phyloP scores from a whole-genome alignment of 2,329 filamentous ascomycete genomes.

The Gaeumannomyces tritici region DNA sequence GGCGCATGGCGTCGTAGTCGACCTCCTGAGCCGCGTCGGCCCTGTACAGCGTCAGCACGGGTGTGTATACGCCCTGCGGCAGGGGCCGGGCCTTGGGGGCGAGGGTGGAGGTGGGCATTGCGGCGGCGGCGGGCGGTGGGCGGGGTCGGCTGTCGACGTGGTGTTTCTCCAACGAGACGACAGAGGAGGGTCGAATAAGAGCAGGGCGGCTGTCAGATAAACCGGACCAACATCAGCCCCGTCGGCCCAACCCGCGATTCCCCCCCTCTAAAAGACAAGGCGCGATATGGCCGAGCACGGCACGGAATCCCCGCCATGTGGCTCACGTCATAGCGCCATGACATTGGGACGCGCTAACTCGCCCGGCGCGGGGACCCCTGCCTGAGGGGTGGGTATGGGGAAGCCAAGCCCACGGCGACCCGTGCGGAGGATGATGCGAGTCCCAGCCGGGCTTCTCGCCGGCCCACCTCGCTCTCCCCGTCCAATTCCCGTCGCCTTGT shows the following conservation, averaged over 20 bases:
- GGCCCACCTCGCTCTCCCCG: neutral
- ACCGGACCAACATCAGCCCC: neutral
- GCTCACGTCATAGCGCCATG: neutral
- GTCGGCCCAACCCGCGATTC: neutral
- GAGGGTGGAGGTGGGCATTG: neutral
- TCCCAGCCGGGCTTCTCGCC: neutral
- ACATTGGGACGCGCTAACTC: neutral
- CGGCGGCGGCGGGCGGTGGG: too few species aligned
- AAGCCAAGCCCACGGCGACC: neutral
- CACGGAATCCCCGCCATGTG: neutral
- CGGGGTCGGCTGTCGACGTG: neutral
- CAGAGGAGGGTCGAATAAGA: neutral
- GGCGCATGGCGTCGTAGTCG: conserved; percentile 33
- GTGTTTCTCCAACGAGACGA: neutral
- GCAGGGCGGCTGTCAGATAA: neutral
- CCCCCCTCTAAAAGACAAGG: neutral
- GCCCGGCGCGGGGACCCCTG: neutral
- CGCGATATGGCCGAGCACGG: too few species aligned
- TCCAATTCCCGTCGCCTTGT: too few species aligned
- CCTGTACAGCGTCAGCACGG: conserved; percentile 36
- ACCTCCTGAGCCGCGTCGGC: conserved; percentile 27
- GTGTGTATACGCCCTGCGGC: conserved; percentile 34
- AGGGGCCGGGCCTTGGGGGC: conserved; percentile 24
- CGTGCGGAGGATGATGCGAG: neutral
- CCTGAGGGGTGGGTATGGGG: neutral